These are phyloP conservation scores for Colletotrichum endophyticum DNA, from an alignment of 2,329 filamentous ascomycete species.

Conservation along the genomic window DNA sequence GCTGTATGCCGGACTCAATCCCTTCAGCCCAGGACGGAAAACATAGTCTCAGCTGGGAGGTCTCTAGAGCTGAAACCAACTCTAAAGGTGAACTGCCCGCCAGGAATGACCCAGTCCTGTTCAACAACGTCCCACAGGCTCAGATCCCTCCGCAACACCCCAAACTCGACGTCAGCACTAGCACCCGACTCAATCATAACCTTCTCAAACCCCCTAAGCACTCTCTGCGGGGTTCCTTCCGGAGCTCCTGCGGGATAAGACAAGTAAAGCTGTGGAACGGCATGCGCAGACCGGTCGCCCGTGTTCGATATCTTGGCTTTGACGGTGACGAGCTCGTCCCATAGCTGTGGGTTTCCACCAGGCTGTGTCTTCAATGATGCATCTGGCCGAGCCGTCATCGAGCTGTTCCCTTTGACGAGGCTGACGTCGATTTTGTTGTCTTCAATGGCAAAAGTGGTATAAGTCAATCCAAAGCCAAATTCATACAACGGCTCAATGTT, in stretches of 20 bases:
- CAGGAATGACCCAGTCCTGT: constrained; percentile 56
- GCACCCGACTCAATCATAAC: constrained; percentile 42
- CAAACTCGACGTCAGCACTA: constrained; percentile 40
- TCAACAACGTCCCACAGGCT: constrained; percentile 52
- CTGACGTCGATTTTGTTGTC: background rate
- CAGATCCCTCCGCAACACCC: constrained; percentile 50
- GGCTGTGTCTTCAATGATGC: constrained; percentile 31
- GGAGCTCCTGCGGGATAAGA: background rate
- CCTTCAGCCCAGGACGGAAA: background rate
- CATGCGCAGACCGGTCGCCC: constrained; percentile 55
- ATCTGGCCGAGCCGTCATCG: background rate
- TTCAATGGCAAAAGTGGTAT: constrained; percentile 53
- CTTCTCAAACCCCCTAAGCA: constrained; percentile 53
- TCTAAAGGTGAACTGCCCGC: constrained; percentile 16
- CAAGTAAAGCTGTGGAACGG: constrained; percentile 63
- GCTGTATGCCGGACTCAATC: fast-evolving
- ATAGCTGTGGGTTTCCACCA: constrained; percentile 59
- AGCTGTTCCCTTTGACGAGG: background rate
- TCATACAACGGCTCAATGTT: constrained; percentile 56
- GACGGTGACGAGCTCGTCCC: constrained; percentile 64
- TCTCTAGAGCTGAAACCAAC: background rate
- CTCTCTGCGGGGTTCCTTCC: constrained; percentile 32
- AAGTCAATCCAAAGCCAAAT: constrained; percentile 61
- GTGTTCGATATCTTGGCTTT: constrained; percentile 66
- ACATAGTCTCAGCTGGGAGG: background rate